Evolutionary conservation across 495 filamentous ascomycete species (phyloP).

Genomic region (Sordaria brevicollis): DNA sequence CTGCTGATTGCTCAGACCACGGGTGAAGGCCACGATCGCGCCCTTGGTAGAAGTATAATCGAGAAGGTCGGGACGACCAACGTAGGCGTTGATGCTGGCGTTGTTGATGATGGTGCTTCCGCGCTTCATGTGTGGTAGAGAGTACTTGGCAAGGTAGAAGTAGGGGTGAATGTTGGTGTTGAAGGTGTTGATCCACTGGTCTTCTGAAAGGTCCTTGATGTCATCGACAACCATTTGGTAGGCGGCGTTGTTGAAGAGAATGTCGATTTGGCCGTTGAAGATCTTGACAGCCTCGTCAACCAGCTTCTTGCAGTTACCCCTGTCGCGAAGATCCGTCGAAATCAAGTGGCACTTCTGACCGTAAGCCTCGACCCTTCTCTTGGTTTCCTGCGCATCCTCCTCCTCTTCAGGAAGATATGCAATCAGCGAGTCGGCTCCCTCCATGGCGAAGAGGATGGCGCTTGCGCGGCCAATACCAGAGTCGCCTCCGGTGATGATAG

Average conservation of each 20-base stretch:
- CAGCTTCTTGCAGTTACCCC: conserved; percentile 58
- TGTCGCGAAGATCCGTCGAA: conserved; percentile 49
- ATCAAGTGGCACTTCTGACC: conserved; percentile 53
- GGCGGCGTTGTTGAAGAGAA: conserved; percentile 73
- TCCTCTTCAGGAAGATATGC: conserved; percentile 69
- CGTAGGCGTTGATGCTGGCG: conserved; percentile 71
- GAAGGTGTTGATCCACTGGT: conserved; percentile 70
- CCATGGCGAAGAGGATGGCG: conserved; percentile 72
- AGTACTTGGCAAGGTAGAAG: conserved; percentile 72
- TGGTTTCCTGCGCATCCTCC: conserved; percentile 66
- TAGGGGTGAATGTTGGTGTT: conserved; percentile 66
- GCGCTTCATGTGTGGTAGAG: conserved; percentile 62
- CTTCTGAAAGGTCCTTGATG: conserved; percentile 65
- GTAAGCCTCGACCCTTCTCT: conserved; percentile 52
- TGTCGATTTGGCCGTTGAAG: conserved; percentile 58
- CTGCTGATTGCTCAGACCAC: conserved; percentile 68
- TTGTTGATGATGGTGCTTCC: conserved; percentile 79
- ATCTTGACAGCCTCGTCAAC: conserved; percentile 51
- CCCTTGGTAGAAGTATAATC: conserved; percentile 84
- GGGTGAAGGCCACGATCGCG: conserved; percentile 73
- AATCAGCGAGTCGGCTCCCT: conserved; percentile 68
- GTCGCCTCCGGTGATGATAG: conserved; percentile 76
- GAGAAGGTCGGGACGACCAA: conserved; percentile 69
- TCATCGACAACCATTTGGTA: conserved; percentile 65
- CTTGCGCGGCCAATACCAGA: conserved; percentile 72